A percentile compares a stretch with the other conserved stretches of the same genome.
Evolutionary conservation across 2,329 filamentous ascomycete genomes (phyloP).

Genomic region (Mariannaea elegans): DNA sequence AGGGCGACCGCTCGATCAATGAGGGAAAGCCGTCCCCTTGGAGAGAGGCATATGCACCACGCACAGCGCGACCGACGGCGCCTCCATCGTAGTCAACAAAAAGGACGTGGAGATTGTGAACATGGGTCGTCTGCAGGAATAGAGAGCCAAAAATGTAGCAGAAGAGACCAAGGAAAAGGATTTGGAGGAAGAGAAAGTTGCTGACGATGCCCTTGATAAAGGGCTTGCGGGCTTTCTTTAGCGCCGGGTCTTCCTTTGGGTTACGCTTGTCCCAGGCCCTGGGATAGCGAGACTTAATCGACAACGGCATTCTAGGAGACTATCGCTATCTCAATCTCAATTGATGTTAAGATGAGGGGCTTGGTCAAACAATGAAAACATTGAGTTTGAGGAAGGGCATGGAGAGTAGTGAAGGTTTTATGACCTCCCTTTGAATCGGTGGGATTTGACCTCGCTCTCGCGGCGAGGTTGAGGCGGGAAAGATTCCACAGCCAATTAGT

Average conservation of each 20-base stretch:
- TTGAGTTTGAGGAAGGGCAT: no score
- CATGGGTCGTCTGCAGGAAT: slow-evolving; percentile 29
- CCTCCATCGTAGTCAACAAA: slow-evolving; percentile 38
- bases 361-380: no score
- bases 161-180: slow-evolving; percentile 34
- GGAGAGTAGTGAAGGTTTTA: no score
- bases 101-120: slow-evolving; percentile 26
- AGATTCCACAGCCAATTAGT: no score
- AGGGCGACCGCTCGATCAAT: slow-evolving; percentile 23
- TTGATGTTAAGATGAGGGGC: no score
- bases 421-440: no score
- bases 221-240: slow-evolving; percentile 13
- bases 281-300: slow-evolving; percentile 19
- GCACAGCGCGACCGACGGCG: slow-evolving; percentile 32
- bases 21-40: slow-evolving; percentile 26
- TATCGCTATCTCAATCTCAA: not conserved
- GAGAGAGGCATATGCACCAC: slow-evolving; percentile 27
- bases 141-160: slow-evolving; percentile 36
- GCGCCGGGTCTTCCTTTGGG: slow-evolving; percentile 11
- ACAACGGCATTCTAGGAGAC: slow-evolving; percentile 7
- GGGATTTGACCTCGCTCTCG: no score
- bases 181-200: slow-evolving; percentile 52
- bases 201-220: slow-evolving; percentile 26
- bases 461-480: no score
- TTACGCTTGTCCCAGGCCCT: slow-evolving; percentile 22